Evolutionary conservation across 2,329 filamentous ascomycete species (phyloP), one percentile per base, ranked within the genome.

Genomic region (Claviceps africana): DNA sequence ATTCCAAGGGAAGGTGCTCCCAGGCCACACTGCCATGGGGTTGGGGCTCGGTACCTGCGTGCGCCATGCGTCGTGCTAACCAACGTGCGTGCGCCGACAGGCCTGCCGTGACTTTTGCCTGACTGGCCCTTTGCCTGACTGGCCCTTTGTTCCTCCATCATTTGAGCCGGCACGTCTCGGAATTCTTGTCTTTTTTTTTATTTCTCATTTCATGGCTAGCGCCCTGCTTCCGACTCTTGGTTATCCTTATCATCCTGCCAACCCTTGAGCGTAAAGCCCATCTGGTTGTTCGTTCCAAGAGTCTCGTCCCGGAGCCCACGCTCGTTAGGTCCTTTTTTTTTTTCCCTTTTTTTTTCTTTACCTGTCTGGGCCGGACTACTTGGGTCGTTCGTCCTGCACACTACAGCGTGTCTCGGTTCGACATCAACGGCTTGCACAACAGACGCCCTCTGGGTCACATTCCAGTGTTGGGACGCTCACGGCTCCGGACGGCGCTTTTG

Each of bases 41-140:
- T 28, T 11, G n/a, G n/a, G 37, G 7, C 11, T 46, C 49, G 49
- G 49, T 51, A 51, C 49, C 42, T 51, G 49, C 49, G 42, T 46
- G 49, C 49, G 49, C 49, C 49, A 30, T 46, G 49, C 10, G 31
- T 21, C 19, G 30, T 46, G 49, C 21, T 35, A 46, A 45, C 21
- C 25, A 46, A 45, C 33, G 49, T 19, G 42, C 33, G 15, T 21
- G 47, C 37, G 35, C 15, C 22, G 47, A 9, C 35, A 30, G 28
- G 47, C 25, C 25, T n/a, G 22, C 22, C 42, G 28, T 21, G 44
- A 11, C n/a, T 47, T 21, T 33, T 47, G 44, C 44, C 44, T 47
- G 28, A 21, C 30, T 37, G 31, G 31, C 6, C 42, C 42, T 17
- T 43, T 43, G 21, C 25, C 44, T 46, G 25, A 19, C 30, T 37